These are phyloP conservation scores for Alternaria gaisen DNA, from an alignment of 2,329 filamentous ascomycete genomes.

Conservation along the genomic window DNA sequence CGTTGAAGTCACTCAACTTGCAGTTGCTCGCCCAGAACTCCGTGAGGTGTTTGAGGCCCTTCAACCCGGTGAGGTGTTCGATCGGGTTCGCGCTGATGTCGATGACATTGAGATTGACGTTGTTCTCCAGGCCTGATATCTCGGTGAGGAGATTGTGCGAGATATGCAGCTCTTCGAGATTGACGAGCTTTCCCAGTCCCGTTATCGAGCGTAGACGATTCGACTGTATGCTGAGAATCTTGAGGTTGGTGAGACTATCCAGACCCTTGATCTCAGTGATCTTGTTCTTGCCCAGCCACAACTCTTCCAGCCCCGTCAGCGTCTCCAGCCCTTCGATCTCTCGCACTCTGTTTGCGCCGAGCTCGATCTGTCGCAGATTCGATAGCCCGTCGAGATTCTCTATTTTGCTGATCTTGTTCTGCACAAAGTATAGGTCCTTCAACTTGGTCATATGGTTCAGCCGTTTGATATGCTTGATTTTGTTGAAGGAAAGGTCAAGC, in stretches of 20 bases:
- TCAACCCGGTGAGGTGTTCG: constrained; percentile 75
- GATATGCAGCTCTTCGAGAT: constrained; percentile 92
- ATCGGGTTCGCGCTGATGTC: constrained; percentile 93
- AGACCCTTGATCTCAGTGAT: constrained; percentile 84
- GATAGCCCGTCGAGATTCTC: constrained; percentile 81
- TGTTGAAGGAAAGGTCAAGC: constrained; percentile 96
- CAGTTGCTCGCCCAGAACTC: constrained; percentile 97
- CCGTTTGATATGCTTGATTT: constrained; percentile 98
- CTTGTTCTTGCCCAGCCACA: constrained; percentile 97
- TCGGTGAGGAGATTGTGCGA: constrained; percentile 90
- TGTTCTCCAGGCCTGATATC: constrained; percentile 70
- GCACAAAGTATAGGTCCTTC: constrained; percentile 87
- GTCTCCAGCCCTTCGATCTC: constrained; percentile 86
- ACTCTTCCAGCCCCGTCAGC: constrained; percentile 79
- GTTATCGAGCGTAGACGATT: constrained; percentile 85
- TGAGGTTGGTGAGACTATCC: constrained; percentile 77
- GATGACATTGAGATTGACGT: constrained; percentile 70
- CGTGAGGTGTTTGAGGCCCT: constrained; percentile 74
- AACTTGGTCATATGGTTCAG: constrained; percentile 79
- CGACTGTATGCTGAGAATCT: constrained; percentile 91
- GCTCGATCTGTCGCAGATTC: constrained; percentile 82
- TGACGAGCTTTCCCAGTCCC: constrained; percentile 75
- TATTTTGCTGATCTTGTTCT: constrained; percentile 91
- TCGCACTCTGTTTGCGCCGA: constrained; percentile 90
- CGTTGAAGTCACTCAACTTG: constrained; percentile 77